phyloP scores from a whole-genome alignment of 208 protist species.

The Trichomonas tenax region DNA sequence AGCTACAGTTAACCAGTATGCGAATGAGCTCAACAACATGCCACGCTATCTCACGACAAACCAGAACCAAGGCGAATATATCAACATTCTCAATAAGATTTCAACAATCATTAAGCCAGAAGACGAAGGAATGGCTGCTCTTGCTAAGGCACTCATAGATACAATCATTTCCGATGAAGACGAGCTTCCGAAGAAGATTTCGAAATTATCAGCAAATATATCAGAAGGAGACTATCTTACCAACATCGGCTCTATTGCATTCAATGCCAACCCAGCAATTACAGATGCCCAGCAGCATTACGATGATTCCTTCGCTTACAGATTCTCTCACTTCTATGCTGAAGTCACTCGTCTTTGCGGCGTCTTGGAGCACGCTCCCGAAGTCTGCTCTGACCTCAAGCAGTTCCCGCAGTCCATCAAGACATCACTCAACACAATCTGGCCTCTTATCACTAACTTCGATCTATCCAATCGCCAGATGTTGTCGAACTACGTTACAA shows the following conservation, averaged over 20 bases:
- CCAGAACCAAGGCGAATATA: neutral
- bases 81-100: neutral
- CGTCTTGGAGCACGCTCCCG: neutral
- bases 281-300: neutral
- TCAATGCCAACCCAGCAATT: neutral
- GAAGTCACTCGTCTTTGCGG: neutral
- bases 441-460: neutral
- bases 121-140: neutral
- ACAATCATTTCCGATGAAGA: neutral
- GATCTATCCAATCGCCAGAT: neutral
- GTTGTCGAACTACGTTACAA: neutral
- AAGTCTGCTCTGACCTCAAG: neutral
- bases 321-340: neutral
- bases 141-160: neutral
- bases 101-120: neutral
- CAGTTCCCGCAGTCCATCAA: neutral
- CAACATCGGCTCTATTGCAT: neutral
- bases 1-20: neutral
- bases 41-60: neutral
- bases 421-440: neutral
- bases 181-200: neutral
- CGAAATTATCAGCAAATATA: neutral
- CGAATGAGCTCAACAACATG: neutral
- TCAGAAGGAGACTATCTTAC: neutral
- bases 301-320: neutral